Conservation (phyloP, 2,329 filamentous ascomycete species). For the Fusarium pseudonygamai region DNA sequence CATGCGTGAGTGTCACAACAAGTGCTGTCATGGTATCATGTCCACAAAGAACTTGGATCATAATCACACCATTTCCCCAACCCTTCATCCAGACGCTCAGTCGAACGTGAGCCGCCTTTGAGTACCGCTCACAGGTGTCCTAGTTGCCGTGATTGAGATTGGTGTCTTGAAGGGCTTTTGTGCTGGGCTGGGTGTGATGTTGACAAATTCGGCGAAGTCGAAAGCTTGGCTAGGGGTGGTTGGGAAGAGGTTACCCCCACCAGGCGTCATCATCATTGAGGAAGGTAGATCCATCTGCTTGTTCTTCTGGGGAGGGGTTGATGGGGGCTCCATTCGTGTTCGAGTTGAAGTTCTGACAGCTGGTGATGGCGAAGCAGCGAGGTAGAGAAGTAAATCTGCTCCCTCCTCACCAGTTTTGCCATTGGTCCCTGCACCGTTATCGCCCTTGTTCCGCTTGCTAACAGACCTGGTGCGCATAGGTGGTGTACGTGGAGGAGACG, state of each 20-base stretch:
- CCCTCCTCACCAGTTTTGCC: slow-evolving; percentile 79
- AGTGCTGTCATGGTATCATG: slow-evolving; percentile 51
- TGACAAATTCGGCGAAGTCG: slow-evolving; percentile 97
- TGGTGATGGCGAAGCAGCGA: slow-evolving; percentile 91
- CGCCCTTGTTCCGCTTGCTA: slow-evolving; percentile 59
- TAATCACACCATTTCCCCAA: slow-evolving; percentile 9
- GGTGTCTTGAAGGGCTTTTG: slow-evolving; percentile 91
- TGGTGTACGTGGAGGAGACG: slow-evolving; percentile 89
- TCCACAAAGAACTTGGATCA: slow-evolving; percentile 40
- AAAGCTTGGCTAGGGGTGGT: slow-evolving; percentile 85
- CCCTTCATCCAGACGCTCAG: slow-evolving; percentile 55
- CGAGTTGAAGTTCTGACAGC: slow-evolving; percentile 64
- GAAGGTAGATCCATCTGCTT: slow-evolving; percentile 75
- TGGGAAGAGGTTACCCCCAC: slow-evolving; percentile 73
- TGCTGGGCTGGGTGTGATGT: slow-evolving; percentile 94
- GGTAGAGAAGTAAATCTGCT: slow-evolving; percentile 81
- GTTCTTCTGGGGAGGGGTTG: slow-evolving; percentile 78
- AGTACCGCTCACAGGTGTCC: slow-evolving; percentile 72
- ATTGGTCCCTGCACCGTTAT: slow-evolving; percentile 50
- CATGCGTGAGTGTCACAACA: slow-evolving; percentile 37
- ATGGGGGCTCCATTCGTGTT: slow-evolving; percentile 71
- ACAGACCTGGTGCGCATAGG: slow-evolving; percentile 68
- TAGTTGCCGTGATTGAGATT: slow-evolving; percentile 59
- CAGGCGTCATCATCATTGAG: slow-evolving; percentile 89
- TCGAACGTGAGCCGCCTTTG: slow-evolving; percentile 85